phyloP scores from a whole-genome alignment of 345 rosid species.

The Aegle marmelos region DNA sequence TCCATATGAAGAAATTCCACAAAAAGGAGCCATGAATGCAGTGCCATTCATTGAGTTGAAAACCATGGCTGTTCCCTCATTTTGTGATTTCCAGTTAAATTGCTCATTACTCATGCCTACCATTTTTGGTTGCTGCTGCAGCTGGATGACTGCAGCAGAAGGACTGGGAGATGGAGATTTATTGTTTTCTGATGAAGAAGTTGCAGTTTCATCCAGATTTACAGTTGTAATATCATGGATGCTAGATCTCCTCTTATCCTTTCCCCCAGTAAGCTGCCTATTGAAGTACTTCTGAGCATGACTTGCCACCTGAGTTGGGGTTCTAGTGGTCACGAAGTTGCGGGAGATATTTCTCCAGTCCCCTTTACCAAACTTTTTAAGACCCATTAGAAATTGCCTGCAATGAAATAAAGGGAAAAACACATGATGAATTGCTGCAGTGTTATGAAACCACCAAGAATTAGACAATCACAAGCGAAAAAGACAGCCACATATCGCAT shows the following conservation, averaged over 20 bases:
- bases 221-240: constrained; percentile 95
- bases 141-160: constrained; percentile 37
- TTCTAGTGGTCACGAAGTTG: constrained; percentile 75
- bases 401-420: constrained; percentile 12
- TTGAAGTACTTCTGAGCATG: constrained; percentile 99
- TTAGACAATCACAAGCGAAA: background rate
- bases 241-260: constrained; percentile 95
- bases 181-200: constrained; percentile 37
- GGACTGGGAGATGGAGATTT: constrained; percentile 36
- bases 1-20: constrained; percentile 57
- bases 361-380: constrained; percentile 94
- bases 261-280: constrained; percentile 85
- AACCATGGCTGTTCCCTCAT: constrained; percentile 32
- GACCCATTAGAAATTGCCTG: constrained; percentile 93
- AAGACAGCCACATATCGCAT: background rate
- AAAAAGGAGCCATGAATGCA: constrained; percentile 35
- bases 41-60: constrained; percentile 36
- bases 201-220: constrained; percentile 50
- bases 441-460: constrained; percentile 11
- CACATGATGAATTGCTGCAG: constrained; percentile 13
- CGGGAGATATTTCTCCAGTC: constrained; percentile 99
- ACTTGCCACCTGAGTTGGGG: constrained; percentile 98
- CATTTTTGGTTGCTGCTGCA: constrained; percentile 27
- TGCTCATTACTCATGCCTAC: constrained; percentile 20
- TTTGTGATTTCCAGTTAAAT: constrained; percentile 37